These are phyloP conservation scores for Chenopodium album DNA, from an alignment of 148 eudicot genomes.

Conservation along the genomic window DNA sequence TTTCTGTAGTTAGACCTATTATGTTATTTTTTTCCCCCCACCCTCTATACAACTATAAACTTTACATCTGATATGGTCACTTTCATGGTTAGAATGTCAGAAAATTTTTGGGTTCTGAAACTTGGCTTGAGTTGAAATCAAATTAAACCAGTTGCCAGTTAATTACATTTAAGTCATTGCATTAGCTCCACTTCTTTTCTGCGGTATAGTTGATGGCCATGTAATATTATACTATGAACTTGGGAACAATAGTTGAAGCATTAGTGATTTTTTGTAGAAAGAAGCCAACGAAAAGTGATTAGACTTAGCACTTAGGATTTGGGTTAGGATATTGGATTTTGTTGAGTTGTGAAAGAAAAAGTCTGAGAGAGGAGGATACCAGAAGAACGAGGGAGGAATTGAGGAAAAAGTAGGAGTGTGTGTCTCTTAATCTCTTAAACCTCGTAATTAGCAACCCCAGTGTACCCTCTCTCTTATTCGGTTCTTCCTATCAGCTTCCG, in stretches of 20 bases:
- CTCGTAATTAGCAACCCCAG: not conserved
- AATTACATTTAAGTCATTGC: not conserved
- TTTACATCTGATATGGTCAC: not conserved
- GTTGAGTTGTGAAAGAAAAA: not conserved
- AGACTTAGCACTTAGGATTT: not conserved
- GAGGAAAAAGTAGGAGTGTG: not conserved
- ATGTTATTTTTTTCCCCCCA: not conserved
- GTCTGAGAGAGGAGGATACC: not conserved
- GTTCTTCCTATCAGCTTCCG: not conserved
- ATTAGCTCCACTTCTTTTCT: not conserved
- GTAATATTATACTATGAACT: not conserved
- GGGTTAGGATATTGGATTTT: not conserved
- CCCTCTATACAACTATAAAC: not conserved
- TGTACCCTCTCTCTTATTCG: not conserved
- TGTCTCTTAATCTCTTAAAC: no score
- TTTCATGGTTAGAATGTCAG: not conserved
- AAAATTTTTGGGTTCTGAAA: not conserved
- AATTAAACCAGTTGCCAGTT: not conserved
- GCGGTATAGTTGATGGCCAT: not conserved
- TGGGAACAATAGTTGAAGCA: not conserved
- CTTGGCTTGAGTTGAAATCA: not conserved
- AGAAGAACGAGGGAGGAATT: not conserved
- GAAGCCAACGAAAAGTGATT: not conserved
- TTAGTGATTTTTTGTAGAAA: not conserved
- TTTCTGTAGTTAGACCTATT: not conserved